Conservation (phyloP, 805 yeast genomes). For the Wickerhamia fluorescens region DNA sequence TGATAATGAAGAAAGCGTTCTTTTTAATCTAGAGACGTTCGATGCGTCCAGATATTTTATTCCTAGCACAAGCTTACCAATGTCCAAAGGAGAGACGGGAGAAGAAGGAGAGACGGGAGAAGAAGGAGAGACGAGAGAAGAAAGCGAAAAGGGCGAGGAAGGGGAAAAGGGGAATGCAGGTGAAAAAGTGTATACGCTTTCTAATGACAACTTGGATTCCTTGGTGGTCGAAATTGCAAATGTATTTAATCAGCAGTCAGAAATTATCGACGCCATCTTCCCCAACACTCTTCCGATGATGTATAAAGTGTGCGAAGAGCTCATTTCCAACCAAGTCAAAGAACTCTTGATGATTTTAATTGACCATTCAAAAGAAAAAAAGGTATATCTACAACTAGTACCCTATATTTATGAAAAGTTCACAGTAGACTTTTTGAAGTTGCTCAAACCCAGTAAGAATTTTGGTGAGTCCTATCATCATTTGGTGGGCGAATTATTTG, state of each 20-base stretch:
- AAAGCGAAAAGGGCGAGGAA: background rate
- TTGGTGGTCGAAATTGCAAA: slow-evolving; percentile 24
- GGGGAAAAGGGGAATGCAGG: background rate
- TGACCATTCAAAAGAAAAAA: slow-evolving; percentile 19
- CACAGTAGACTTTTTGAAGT: slow-evolving; percentile 16
- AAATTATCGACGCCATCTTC: slow-evolving; percentile 36
- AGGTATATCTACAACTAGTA: slow-evolving; percentile 27
- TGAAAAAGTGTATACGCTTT: slow-evolving; percentile 4
- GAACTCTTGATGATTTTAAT: slow-evolving; percentile 24
- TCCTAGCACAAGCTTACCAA: background rate
- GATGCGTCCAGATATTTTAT: slow-evolving; percentile 17
- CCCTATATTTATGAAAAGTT: slow-evolving; percentile 33
- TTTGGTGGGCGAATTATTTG: slow-evolving; percentile 30
- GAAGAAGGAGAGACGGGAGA: slow-evolving; percentile 2
- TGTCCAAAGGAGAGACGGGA: background rate
- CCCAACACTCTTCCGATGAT: slow-evolving; percentile 40
- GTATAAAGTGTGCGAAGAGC: slow-evolving; percentile 41
- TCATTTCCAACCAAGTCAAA: slow-evolving; percentile 33
- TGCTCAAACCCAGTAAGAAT: slow-evolving; percentile 24
- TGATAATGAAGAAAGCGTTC: slow-evolving; percentile 25
- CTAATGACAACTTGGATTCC: slow-evolving; percentile 13
- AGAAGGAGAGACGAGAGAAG: background rate
- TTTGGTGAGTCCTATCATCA: slow-evolving; percentile 28
- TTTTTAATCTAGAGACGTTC: slow-evolving; percentile 24
- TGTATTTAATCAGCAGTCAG: slow-evolving; percentile 31